phyloP scores from a whole-genome alignment of 23 red algal species.

The Gracilaria gracilis region DNA sequence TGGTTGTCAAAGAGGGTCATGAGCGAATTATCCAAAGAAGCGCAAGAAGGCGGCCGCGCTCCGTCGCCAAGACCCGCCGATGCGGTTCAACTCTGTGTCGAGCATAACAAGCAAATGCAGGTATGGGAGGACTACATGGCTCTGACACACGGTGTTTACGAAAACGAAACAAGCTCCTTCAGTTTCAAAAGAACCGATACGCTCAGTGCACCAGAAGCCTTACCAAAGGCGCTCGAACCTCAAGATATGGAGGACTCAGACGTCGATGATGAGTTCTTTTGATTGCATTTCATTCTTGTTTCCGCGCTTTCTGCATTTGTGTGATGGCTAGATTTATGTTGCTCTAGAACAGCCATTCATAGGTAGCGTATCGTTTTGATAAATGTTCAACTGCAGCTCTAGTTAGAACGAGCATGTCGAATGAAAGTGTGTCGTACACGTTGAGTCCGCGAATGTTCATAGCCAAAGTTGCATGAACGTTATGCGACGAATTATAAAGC shows the following conservation, averaged over 20 bases:
- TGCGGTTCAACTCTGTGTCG: constrained; percentile 20
- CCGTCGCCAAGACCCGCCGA: constrained; percentile 32
- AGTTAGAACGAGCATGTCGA: constrained; percentile 86
- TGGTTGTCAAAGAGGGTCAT: constrained; percentile 17
- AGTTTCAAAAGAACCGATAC: constrained; percentile 38
- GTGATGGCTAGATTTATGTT: background rate
- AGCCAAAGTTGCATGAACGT: constrained; percentile 57
- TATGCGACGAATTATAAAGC: constrained; percentile 59
- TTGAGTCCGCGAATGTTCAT: constrained; percentile 78
- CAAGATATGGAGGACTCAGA: constrained; percentile 38
- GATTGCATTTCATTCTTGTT: background rate
- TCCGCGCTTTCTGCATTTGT: background rate
- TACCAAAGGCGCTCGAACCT: constrained; percentile 43
- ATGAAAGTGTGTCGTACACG: constrained; percentile 86
- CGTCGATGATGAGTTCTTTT: constrained; percentile 8
- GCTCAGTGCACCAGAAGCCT: constrained; percentile 13
- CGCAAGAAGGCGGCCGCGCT: constrained; percentile 35
- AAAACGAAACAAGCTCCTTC: constrained; percentile 9
- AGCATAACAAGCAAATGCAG: constrained; percentile 61
- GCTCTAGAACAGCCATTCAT: constrained; percentile 64
- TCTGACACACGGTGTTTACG: constrained; percentile 7
- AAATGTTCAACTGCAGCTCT: constrained; percentile 64
- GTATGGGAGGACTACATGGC: constrained; percentile 60
- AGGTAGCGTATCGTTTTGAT: constrained; percentile 56
- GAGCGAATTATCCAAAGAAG: constrained; percentile 4